These are phyloP conservation scores for Aspergillus sojae DNA, from an alignment of 2,329 filamentous ascomycete species.

Conservation along the genomic window DNA sequence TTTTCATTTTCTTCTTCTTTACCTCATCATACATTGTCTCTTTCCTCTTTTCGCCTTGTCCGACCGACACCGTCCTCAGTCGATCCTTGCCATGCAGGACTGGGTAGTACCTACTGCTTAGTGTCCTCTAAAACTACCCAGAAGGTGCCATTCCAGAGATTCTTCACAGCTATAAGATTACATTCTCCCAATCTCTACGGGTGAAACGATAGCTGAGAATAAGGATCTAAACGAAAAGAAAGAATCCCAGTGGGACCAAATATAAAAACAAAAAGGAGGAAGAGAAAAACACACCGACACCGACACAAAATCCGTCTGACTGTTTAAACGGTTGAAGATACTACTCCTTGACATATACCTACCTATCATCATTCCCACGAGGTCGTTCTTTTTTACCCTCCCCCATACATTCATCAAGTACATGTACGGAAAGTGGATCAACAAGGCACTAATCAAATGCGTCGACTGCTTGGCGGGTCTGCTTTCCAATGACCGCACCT, in stretches of 20 bases:
- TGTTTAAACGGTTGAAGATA: neutral
- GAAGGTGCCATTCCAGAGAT: neutral
- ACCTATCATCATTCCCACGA: neutral
- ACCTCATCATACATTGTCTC: neutral
- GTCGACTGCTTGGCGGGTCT: slow-evolving; percentile 3
- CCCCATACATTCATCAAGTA: neutral
- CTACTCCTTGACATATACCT: neutral
- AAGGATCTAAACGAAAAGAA: neutral
- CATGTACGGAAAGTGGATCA: neutral
- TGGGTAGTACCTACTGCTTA: neutral
- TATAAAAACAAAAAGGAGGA: neutral
- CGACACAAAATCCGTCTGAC: neutral
- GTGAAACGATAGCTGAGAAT: neutral
- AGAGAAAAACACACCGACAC: neutral
- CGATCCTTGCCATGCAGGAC: neutral
- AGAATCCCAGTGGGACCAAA: neutral
- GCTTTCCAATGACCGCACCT: slow-evolving; percentile 10
- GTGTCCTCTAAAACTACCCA: neutral
- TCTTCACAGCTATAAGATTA: neutral
- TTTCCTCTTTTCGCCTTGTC: neutral
- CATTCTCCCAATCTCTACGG: neutral
- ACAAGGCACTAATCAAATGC: neutral
- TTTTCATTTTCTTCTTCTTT: neutral
- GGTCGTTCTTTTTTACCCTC: neutral
- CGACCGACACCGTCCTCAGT: neutral